These are phyloP conservation scores for Forsythia suspensa DNA, from an alignment of 257 asterid genomes.

Conservation along the genomic window DNA sequence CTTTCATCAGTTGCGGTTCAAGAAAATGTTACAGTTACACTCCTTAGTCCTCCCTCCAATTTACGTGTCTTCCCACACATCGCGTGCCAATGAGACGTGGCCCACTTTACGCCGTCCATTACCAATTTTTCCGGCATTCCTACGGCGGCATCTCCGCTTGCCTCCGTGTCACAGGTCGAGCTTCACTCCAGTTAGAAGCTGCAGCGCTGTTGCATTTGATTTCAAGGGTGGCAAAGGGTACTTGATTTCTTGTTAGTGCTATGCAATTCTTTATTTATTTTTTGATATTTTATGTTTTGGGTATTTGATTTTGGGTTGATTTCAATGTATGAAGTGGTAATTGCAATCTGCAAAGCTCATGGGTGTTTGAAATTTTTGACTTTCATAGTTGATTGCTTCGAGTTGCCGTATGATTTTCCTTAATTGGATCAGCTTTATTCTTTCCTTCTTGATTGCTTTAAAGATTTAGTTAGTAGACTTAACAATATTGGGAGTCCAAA, in stretches of 20 bases:
- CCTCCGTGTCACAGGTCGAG: slow-evolving; percentile 22
- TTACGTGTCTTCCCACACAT: slow-evolving; percentile 20
- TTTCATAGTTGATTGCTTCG: background rate
- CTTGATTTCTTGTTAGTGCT: background rate
- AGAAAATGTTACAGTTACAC: slow-evolving; percentile 38
- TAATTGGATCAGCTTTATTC: slow-evolving; percentile 3
- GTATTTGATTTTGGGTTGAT: background rate
- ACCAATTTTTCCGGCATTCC: slow-evolving; percentile 30
- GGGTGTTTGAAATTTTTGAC: slow-evolving; percentile 13
- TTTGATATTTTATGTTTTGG: background rate
- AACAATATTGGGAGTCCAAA: background rate
- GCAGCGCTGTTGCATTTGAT: slow-evolving; percentile 43
- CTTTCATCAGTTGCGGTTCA: background rate
- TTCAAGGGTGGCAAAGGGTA: slow-evolving; percentile 72
- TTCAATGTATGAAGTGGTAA: background rate
- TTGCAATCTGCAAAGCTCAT: background rate
- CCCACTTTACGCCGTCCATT: slow-evolving; percentile 22
- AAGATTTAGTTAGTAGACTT: background rate
- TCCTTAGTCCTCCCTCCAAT: slow-evolving; percentile 22
- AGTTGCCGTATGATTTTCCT: background rate
- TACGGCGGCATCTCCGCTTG: slow-evolving; percentile 22
- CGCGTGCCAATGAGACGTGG: slow-evolving; percentile 24
- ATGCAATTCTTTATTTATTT: background rate
- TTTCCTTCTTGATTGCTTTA: slow-evolving; percentile 1
- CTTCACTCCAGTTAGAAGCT: slow-evolving; percentile 26